Conservation (phyloP, 768 basidiomycete species). For the Chiua virens region DNA sequence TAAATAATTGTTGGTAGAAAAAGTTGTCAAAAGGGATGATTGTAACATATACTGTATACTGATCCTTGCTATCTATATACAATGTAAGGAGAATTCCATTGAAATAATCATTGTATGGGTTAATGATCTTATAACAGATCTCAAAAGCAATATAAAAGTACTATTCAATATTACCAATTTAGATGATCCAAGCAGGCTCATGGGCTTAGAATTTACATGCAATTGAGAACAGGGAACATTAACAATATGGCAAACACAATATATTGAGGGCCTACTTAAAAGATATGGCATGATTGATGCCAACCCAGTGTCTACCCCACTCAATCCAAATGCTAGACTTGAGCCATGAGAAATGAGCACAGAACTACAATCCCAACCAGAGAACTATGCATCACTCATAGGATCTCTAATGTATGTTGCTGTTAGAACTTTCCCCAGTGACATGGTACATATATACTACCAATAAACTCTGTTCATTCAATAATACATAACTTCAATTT, state of each 20-base stretch:
- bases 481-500: background rate
- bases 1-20: too few species aligned
- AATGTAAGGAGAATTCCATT: background rate
- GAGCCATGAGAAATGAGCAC: background rate
- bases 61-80: constrained; percentile 4
- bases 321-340: background rate
- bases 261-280: constrained; percentile 3
- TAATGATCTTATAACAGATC: constrained; percentile 1
- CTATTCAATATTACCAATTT: constrained; percentile 12
- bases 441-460: constrained; percentile 10
- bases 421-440: constrained; percentile 3
- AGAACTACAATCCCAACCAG: too few species aligned
- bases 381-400: background rate
- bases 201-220: constrained; percentile 9
- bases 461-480: constrained; percentile 9
- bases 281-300: background rate
- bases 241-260: background rate
- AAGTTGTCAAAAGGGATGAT: too few species aligned
- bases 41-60: too few species aligned
- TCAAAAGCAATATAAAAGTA: background rate
- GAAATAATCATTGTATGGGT: constrained; percentile 25
- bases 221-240: background rate
- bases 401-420: constrained; percentile 27
- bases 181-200: constrained; percentile 17
- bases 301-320: constrained; percentile 4